Evolutionary conservation across 2,329 filamentous ascomycete genomes (phyloP), one percentile per base, ranked within the genome.

Genomic region (Penicillium sp.): DNA sequence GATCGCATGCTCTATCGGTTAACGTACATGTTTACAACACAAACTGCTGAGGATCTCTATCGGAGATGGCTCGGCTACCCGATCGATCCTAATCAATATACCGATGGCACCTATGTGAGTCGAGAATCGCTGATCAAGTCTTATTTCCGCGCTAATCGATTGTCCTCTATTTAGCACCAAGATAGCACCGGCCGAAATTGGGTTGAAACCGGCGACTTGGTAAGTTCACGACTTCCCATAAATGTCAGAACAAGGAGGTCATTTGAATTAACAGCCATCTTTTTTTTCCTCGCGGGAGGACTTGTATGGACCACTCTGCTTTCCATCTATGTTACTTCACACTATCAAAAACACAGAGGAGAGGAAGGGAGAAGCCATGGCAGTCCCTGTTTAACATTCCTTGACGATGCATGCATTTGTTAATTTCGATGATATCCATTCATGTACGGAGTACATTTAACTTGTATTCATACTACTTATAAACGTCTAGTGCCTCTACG

Each of bases 321-420:
- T 43, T 44, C 50, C 39, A 44, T 52, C 27, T 25, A n/a, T 52
- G 21, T 36, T 52, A 27, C 39, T 52, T 45, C 15, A 23, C 23
- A 15, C 11, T 1, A 8, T 41, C 6, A 41, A 41, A 16, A 25
- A 9, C 21, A 41, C 13, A 5, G 39, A 25, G 39, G 39, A 41
- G 39, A 25, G 7, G 39, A n/a, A 43, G 15, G 23, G 40, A 25
- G 2, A 4, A 16, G 15, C 21, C 21, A 25, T 43, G 40, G 40
- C 16, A 43, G 15, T 43, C 15, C 40, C 21, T 25, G 15, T 41
- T 43, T 43, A 16, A 16, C 7, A 43, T 43, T 43, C 70, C 84
- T 25, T 15, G 13, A 16, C 6, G 6, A 45, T 45, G 11, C 16
- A 31, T 31, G 27, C n/a, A 45, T 45, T 9, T 31, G 43, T 31